These are phyloP conservation scores for Paraconiothyrium sp. DNA, from an alignment of 2,329 filamentous ascomycete genomes.

Conservation along the genomic window DNA sequence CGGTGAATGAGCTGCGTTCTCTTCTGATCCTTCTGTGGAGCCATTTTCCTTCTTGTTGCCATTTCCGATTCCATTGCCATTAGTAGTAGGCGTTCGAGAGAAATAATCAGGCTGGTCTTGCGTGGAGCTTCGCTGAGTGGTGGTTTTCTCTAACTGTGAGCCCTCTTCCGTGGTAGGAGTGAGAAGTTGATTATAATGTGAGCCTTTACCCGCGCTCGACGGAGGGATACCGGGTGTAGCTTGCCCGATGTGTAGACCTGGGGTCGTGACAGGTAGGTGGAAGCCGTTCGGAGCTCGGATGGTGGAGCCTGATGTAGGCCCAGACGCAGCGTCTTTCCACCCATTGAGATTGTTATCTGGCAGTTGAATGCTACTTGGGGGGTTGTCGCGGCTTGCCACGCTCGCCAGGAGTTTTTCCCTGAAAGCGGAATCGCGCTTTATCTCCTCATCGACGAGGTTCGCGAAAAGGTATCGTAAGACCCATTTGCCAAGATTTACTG, in stretches of 20 bases:
- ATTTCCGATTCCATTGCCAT: conserved; percentile 36
- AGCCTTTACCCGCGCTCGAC: conserved; percentile 47
- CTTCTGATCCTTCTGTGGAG: conserved; percentile 40
- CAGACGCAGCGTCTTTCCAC: conserved; percentile 53
- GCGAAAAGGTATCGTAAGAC: conserved; percentile 91
- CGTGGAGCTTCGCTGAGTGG: conserved; percentile 63
- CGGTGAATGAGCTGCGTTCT: conserved; percentile 49
- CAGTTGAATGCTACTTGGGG: conserved; percentile 69
- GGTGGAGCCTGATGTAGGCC: conserved; percentile 59
- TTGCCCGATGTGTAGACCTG: conserved; percentile 79
- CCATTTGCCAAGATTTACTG: conserved; percentile 97
- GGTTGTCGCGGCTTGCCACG: conserved; percentile 64
- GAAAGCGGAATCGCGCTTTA: conserved; percentile 78
- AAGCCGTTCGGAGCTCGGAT: conserved; percentile 68
- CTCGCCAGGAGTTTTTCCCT: conserved; percentile 74
- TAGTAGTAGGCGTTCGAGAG: conserved; percentile 60
- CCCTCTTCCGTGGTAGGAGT: conserved; percentile 55
- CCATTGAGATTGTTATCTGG: conserved; percentile 58
- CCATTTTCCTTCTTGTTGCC: conserved; percentile 31
- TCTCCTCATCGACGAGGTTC: conserved; percentile 88
- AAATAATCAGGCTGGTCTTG: conserved; percentile 80
- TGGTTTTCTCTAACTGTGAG: conserved; percentile 62
- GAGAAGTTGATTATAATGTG: conserved; percentile 48
- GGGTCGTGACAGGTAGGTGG: conserved; percentile 71
- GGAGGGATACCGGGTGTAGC: conserved; percentile 69